Conservation (phyloP, 2,329 filamentous ascomycete genomes). For the Bertia moriformis region DNA sequence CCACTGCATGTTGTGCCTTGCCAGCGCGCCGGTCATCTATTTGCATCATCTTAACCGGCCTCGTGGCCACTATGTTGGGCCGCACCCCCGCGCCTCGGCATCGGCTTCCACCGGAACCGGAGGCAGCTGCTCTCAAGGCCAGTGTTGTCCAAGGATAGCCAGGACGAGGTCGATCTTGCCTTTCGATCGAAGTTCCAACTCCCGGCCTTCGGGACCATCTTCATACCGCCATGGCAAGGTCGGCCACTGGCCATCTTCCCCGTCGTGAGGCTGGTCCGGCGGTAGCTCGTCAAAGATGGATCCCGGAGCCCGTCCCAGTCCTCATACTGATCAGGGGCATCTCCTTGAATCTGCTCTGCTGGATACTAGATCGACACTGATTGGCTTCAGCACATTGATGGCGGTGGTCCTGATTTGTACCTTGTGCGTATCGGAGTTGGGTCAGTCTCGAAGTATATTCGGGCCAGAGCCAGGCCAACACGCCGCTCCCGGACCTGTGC, state of each 20-base stretch:
- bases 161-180: conserved; percentile 71
- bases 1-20: conserved; percentile 77
- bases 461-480: conserved; percentile 79
- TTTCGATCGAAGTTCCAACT: conserved; percentile 79
- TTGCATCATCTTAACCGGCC: conserved; percentile 61
- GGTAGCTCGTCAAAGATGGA: too few species aligned
- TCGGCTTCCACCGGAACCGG: conserved; percentile 58
- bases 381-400: conserved; percentile 67
- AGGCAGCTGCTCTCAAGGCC: conserved; percentile 50
- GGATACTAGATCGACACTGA: conserved; percentile 78
- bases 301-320: conserved; percentile 65
- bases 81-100: conserved; percentile 66
- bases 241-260: conserved; percentile 58
- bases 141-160: conserved; percentile 63
- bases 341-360: conserved; percentile 75
- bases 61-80: conserved; percentile 68
- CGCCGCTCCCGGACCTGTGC: conserved; percentile 68
- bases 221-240: conserved; percentile 44
- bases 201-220: conserved; percentile 73
- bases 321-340: conserved; percentile 63
- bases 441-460: too few species aligned
- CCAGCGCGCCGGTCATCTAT: conserved; percentile 79
- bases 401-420: conserved; percentile 62
- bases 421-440: too few species aligned
- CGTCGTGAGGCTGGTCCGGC: too few species aligned